A percentile compares a stretch with the other conserved stretches of the same genome.
These are phyloP conservation scores for Parsonsia alboflavescens DNA, from an alignment of 257 asterid species.

Conservation along the genomic window DNA sequence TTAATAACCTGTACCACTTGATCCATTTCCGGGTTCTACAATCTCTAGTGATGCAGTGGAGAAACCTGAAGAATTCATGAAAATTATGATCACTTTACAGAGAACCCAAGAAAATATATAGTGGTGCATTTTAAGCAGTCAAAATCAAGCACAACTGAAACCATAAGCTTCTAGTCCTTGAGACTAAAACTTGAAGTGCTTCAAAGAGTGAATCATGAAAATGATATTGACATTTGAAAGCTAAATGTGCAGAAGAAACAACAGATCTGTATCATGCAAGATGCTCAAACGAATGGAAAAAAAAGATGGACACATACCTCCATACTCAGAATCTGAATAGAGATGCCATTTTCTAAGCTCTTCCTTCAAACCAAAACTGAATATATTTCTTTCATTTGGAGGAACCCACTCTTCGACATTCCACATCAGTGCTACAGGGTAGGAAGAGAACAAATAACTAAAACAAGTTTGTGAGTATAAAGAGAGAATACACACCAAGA, in stretches of 20 bases:
- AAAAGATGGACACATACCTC: slow-evolving; percentile 41
- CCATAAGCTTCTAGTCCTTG: neutral
- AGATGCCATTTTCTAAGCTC: slow-evolving; percentile 88
- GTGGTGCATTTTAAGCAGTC: neutral
- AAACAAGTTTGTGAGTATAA: neutral
- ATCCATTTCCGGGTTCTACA: slow-evolving; percentile 46
- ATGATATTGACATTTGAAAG: neutral
- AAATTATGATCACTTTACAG: slow-evolving; percentile 5
- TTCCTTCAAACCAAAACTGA: slow-evolving; percentile 63
- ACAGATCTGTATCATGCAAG: neutral
- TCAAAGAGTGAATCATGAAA: neutral
- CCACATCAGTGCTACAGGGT: slow-evolving; percentile 78
- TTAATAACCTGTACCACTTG: slow-evolving; percentile 54
- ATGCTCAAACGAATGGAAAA: neutral
- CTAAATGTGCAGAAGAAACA: neutral
- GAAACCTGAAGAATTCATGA: slow-evolving; percentile 51
- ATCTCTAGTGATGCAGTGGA: slow-evolving; percentile 89
- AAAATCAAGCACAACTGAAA: neutral
- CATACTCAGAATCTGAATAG: slow-evolving; percentile 94
- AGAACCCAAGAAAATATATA: neutral
- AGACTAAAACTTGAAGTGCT: neutral
- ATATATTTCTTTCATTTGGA: slow-evolving; percentile 74
- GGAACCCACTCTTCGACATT: slow-evolving; percentile 79
- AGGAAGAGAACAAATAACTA: neutral
- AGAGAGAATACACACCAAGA: neutral